Base-by-base conservation (phyloP, 2,329 filamentous ascomycete genomes). In the Microsporum ferrugineum region DNA sequence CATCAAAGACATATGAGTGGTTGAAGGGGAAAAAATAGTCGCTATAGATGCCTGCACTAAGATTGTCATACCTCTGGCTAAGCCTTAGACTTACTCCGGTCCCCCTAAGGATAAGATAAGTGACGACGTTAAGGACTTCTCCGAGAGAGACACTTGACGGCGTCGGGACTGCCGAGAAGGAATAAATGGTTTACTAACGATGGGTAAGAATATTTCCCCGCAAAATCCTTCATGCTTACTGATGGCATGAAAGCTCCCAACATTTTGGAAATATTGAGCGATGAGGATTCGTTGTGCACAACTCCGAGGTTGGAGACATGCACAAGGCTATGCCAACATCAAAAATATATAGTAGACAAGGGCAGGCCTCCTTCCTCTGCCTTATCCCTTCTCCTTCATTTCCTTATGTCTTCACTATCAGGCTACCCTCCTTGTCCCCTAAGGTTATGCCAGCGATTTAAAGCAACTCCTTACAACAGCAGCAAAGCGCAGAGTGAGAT, bases 241-340 rank as follows among this genome's bases (percentile, higher is more conserved):
- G 33, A 29, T 53, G 27, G 14, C 33, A 12, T 33, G 49, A 29
- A 31, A n/a, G 31, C 27, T 34, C 49, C 31, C 49, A 53, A 53
- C 27, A 14, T 53, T 53, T 53, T 34, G 49, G 49, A 53, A 53
- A 53, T 53, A 33, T 53, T 53, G 49, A 53, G 49, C 49, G 49
- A 53, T 27, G 17, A 33, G 31, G 49, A 31, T 53, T 31, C 23
- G 14, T 6, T 33, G 33, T 53, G 49, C 49, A 29, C n/a, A 29
- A 53, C 29, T 33, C 29, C 49, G 29, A 12, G 4, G 49, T 27
- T 53, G n/a, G n/a, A 53, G 27, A 33, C 49, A 53, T 53, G 29
- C 49, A 53, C 27, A 33, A 53, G 49, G 49, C 49, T 53, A 53
- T 53, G 29, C 12, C 33, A 53, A 53, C 14, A 29, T 53, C 29